Conservation (phyloP, 78 protist genomes). For the slime mould (Dictyostelium discoideum) region DNA sequence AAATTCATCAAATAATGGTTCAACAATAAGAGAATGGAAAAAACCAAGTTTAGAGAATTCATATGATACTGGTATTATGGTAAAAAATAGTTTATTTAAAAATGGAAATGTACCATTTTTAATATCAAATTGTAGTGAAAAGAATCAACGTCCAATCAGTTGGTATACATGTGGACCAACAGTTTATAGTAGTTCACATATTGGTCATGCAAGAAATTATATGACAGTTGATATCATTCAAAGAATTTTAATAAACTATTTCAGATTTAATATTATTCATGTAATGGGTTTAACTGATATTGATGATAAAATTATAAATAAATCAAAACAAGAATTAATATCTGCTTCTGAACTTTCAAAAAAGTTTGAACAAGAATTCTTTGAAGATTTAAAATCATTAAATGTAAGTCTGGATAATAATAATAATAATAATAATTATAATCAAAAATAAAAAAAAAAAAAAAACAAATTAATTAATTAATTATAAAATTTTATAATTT, state of each 20-base stretch:
- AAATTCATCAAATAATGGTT: background rate
- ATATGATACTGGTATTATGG: constrained; percentile 43
- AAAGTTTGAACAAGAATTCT: constrained; percentile 62
- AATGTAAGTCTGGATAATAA: no score
- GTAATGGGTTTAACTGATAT: constrained; percentile 91
- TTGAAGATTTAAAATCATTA: constrained; percentile 61
- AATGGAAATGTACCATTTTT: constrained; percentile 53
- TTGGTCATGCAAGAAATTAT: constrained; percentile 94
- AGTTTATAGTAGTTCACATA: constrained; percentile 86
- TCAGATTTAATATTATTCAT: constrained; percentile 79
- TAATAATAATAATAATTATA: no score
- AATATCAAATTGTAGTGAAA: background rate
- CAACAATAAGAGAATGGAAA: constrained; percentile 29
- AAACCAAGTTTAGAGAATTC: constrained; percentile 7
- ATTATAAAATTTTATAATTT: no score
- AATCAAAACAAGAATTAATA: constrained; percentile 6
- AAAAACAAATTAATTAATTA: no score
- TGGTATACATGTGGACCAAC: constrained; percentile 93
- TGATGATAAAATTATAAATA: constrained; percentile 90
- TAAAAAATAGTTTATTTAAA: constrained; percentile 37
- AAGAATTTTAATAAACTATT: constrained; percentile 94
- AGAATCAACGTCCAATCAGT: background rate
- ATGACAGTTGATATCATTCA: constrained; percentile 96
- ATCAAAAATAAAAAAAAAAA: background rate
- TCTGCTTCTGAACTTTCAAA: constrained; percentile 39